A percentile compares a stretch with the other conserved stretches of the same genome.
Conservation (phyloP, 257 asterid species). For the Ballota nigra region DNA sequence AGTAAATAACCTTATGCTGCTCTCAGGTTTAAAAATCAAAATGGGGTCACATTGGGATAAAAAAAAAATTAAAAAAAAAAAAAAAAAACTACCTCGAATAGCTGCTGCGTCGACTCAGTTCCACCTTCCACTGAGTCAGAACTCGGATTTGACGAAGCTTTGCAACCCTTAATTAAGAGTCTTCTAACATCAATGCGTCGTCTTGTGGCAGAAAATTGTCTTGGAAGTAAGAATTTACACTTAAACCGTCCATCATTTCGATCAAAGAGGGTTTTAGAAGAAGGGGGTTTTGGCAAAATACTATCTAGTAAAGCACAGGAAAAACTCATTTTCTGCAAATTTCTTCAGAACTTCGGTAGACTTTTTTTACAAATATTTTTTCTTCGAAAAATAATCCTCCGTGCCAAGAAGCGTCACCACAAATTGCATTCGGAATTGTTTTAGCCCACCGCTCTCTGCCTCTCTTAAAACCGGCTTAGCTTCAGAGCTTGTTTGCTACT, state of each 20-base stretch:
- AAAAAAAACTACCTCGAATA: conserved; percentile 45
- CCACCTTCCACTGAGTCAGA: conserved; percentile 40
- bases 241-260: conserved; percentile 24
- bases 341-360: conserved; percentile 8
- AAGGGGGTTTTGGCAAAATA: conserved; percentile 28
- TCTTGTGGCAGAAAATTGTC: conserved; percentile 8
- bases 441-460: no score
- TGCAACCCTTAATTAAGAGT: conserved; percentile 32
- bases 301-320: conserved; percentile 12
- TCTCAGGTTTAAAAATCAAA: neutral
- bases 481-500: neutral
- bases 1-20: neutral
- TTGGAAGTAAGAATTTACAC: conserved; percentile 20
- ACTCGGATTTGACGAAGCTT: conserved; percentile 37
- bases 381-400: neutral
- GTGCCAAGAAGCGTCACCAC: conserved; percentile 8
- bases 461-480: neutral
- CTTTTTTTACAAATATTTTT: neutral
- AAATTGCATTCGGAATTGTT: neutral
- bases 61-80: no score
- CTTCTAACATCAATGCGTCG: conserved; percentile 20
- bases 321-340: conserved; percentile 16
- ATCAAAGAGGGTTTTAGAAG: conserved; percentile 25
- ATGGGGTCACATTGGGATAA: neutral
- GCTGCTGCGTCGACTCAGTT: conserved; percentile 48